Evolutionary conservation across 805 yeast genomes (phyloP).

Genomic region (Candida sphagnicola): DNA sequence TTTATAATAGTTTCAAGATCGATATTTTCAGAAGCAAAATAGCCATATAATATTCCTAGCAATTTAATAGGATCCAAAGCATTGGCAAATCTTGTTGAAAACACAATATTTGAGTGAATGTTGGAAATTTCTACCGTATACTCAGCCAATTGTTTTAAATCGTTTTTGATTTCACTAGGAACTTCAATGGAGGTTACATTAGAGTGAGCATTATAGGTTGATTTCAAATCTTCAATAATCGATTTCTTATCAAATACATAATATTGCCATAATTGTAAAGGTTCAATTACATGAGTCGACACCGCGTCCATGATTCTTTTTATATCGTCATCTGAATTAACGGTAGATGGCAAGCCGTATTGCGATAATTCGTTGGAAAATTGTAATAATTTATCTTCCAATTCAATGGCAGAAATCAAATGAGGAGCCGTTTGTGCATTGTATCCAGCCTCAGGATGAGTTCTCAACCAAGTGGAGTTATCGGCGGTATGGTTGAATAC

Average conservation of each 20-base stretch:
- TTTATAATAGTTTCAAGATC: constrained; percentile 22
- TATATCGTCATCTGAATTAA: constrained; percentile 53
- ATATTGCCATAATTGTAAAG: constrained; percentile 79
- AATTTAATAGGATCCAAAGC: constrained; percentile 47
- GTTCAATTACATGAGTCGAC: constrained; percentile 60
- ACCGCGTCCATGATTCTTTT: constrained; percentile 62
- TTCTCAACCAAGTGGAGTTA: constrained; percentile 79
- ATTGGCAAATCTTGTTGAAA: constrained; percentile 52
- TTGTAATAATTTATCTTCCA: constrained; percentile 64
- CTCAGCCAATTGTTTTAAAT: constrained; percentile 43
- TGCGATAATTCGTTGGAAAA: constrained; percentile 57
- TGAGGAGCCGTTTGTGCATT: constrained; percentile 87
- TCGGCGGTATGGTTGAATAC: constrained; percentile 95
- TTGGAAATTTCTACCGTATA: constrained; percentile 44
- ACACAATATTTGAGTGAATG: constrained; percentile 37
- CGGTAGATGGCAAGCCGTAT: constrained; percentile 58
- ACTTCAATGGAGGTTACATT: constrained; percentile 32
- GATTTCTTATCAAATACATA: constrained; percentile 63
- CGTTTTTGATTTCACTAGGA: constrained; percentile 37
- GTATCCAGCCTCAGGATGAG: constrained; percentile 90
- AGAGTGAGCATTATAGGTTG: constrained; percentile 27
- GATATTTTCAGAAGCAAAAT: constrained; percentile 13
- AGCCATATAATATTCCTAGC: constrained; percentile 44
- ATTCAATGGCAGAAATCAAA: constrained; percentile 74
- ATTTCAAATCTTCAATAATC: constrained; percentile 36